A percentile compares a stretch with the other conserved stretches of the same genome.
These are phyloP conservation scores for Termitomyces sp. DNA, from an alignment of 768 basidiomycete genomes.

Conservation along the genomic window DNA sequence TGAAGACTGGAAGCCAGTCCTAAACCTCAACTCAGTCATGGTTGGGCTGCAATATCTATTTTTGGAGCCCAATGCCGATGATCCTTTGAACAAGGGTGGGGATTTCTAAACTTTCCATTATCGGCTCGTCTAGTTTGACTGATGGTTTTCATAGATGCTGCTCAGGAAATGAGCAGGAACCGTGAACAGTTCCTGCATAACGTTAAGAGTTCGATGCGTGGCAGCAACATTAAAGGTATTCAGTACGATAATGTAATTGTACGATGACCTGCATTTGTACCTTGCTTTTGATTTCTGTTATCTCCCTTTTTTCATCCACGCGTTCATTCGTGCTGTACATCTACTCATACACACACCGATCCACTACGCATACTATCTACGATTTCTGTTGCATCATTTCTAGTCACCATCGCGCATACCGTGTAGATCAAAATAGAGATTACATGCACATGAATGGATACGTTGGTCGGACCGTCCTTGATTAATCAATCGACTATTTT, in stretches of 20 bases:
- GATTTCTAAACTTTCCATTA: neutral
- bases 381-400: slow-evolving; percentile 18
- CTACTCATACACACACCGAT: slow-evolving; percentile 29
- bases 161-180: slow-evolving; percentile 88
- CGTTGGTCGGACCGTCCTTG: slow-evolving; percentile 20
- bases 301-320: slow-evolving; percentile 23
- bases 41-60: slow-evolving; percentile 98
- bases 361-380: slow-evolving; percentile 25
- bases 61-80: slow-evolving; percentile 97
- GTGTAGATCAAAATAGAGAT: slow-evolving; percentile 32
- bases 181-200: slow-evolving; percentile 80
- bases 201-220: slow-evolving; percentile 86
- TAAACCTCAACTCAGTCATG: slow-evolving; percentile 98
- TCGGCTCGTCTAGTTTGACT: slow-evolving; percentile 3
- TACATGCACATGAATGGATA: slow-evolving; percentile 19
- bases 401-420: slow-evolving; percentile 17
- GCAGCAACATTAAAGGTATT: slow-evolving; percentile 71
- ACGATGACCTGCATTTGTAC: slow-evolving; percentile 25
- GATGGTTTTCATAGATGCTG: slow-evolving; percentile 67
- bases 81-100: slow-evolving; percentile 96
- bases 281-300: slow-evolving; percentile 12
- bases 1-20: slow-evolving; percentile 99
- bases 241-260: slow-evolving; percentile 74
- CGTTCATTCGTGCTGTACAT: slow-evolving; percentile 26
- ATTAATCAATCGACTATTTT: slow-evolving; percentile 14